Evolutionary conservation across 2,329 filamentous ascomycete genomes (phyloP), one percentile per base, ranked within the genome.

Genomic region (Aureobasidium sp.): DNA sequence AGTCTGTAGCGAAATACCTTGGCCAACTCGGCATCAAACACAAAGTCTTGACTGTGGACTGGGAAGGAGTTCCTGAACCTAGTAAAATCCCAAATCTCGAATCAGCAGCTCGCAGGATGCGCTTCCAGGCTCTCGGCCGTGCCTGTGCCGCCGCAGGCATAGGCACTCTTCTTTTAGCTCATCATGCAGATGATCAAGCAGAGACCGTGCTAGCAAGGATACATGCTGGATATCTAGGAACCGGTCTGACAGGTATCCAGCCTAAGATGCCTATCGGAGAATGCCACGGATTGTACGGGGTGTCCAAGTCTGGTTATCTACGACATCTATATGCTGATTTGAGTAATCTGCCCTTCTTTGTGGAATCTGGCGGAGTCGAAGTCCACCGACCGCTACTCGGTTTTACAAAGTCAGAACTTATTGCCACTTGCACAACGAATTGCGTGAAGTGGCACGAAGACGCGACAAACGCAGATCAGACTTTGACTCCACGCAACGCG

Each of bases 171-270:
- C 81, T 97, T 42, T 77, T 95, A 32, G 94, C 87, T 4, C 94
- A 99, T 71, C 94, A 99, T 71, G 79, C 83, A 64, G 92, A 97
- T 69, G 94, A 99, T 69, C 90, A 94, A 70, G 88, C 91, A 61
- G 94, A 99, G 76, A 97, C 92, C 0, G 81, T 95, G 4, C 75
- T 97, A 53, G 89, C 91, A 86, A 83, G 94, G 45, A 74, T 97
- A 39, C 74, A 87, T 9, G 78, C 79, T 3, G 86, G 87, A 0
- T 88, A 90, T 68, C 77, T 82, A 2, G 83, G 83, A n/a, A 77
- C 81, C n/a, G 91, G 90, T 0, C 77, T 96, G 34, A 77, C 80
- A 16, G 91, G 89, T 3, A 94, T 96, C 68, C 81, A 79, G 10
- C 68, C 77, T 3, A 78, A 82, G 21, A 79, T 82, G 32, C 82